Evolutionary conservation across 108 stramenopile species (phyloP).

Genomic region (Schizochytrium sp.): DNA sequence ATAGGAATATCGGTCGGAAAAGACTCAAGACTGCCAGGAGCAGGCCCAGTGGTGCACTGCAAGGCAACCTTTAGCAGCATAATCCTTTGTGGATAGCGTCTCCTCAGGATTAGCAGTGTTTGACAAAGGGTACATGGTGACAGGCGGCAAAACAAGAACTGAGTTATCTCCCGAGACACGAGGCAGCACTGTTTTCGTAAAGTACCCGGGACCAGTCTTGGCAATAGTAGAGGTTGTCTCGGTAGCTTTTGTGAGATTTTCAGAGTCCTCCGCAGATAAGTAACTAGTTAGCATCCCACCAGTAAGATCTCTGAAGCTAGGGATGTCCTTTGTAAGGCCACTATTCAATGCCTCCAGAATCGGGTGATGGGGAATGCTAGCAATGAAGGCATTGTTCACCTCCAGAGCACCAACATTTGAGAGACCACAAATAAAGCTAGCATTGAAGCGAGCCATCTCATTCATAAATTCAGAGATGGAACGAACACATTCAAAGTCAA

Average conservation of each 20-base stretch:
- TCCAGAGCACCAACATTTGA: slow-evolving; percentile 51
- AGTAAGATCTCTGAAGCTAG: not conserved
- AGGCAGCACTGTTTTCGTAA: not conserved
- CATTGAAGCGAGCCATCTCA: not conserved
- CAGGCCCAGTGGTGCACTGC: slow-evolving; percentile 35
- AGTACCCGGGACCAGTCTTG: not conserved
- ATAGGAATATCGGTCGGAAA: not conserved
- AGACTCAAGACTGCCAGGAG: slow-evolving; percentile 16
- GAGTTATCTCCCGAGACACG: too few relatives aligned
- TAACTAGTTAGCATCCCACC: not conserved
- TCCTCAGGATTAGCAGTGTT: slow-evolving; percentile 15
- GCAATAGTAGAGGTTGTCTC: not conserved
- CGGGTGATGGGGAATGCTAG: not conserved
- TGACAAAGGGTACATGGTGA: not conserved
- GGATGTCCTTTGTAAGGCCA: not conserved
- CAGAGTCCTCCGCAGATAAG: not conserved
- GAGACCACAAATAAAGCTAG: not conserved
- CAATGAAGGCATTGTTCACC: slow-evolving; percentile 25
- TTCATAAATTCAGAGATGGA: not conserved
- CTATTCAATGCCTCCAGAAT: not conserved
- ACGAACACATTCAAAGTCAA: slow-evolving; percentile 37
- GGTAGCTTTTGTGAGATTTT: not conserved
- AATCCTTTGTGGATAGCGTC: not conserved
- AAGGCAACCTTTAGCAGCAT: not conserved
- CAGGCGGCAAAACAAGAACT: not conserved